Evolutionary conservation across 768 basidiomycete genomes (phyloP), one percentile per base, ranked within the genome.

Genomic region (Tephrocybe sp.): DNA sequence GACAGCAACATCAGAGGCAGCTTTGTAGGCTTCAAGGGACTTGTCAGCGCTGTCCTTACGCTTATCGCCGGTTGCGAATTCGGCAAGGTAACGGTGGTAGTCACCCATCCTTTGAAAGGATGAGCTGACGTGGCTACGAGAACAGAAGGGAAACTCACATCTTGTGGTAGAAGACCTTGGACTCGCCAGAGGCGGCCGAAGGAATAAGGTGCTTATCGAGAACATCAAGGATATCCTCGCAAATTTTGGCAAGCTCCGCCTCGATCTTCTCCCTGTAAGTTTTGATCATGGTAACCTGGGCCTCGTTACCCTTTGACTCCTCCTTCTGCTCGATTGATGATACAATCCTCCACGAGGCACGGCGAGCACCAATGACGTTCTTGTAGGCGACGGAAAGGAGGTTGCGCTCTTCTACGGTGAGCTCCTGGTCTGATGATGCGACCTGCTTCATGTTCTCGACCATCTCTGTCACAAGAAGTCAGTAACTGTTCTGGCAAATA

Each of bases 81-180:
- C 95, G 63, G 95, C 96, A 60, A 96, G 89, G 76, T 97, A 98
- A 64, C 94, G 92, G 82, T 97, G 93, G 76, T 98, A 96, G 73
- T 98, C 93, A 71, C 94, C 94, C 93, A 92, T 96, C 94, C 94
- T 97, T 62, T 47, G 36, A 49, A 47, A 45, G 3, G 63, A 55
- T 63, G 60, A 57, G 58, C 52, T 54, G 35, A 28, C 54, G 31
- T n/a, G 9, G 35, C 5, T 5, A 51, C 16, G 37, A 12, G 16
- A 19, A 21, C 24, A 28, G 15, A 19, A 24, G 40, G 27, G 13
- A 19, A 19, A 47, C 91, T 56, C 60, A 94, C 92, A 97, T 94
- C 86, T 98, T 98, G 84, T 96, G 94, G 79, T 98, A 98, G 83
- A 98, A 98, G 50, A 98, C 95, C 78, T 97, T 96, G 51, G 89